Base-by-base conservation (phyloP, 169 alveolate species). In the Blepharisma undulans region DNA sequence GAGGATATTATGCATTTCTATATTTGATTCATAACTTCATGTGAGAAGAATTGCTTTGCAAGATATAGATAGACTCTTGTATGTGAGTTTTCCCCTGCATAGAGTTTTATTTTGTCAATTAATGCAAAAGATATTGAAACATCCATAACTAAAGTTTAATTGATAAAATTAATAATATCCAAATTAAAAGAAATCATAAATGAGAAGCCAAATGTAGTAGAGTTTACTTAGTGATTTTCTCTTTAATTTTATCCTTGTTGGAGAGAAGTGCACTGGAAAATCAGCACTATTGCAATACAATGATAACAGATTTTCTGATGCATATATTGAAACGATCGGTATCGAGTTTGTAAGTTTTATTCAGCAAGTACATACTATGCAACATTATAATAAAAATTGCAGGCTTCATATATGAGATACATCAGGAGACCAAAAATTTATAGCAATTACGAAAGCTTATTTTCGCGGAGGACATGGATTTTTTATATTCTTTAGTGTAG, bases 261-360 rank as follows among this genome's bases (percentile, higher is more conserved):
- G 92, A 61, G 92, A 89, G 36, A 22, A 78, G n/a, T 66, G 84
- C 6, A 79, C 48, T 59, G 92, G 92, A 30, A 89, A 89, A 89
- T 48, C 89, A 32, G 2, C 59, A 5, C 16, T 82, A 32, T 59
- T 92, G 90, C 79, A 84, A 27, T 93, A 94, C 86, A 95, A 95
- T 92, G 99, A 98, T 92, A 98, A 98, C 92, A 96, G 97, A 21
- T 96, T 96, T 94, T 96, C 97, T 80, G 99, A 98, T 77, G 94
- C 97, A 61, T 97, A 96, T 94, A 93, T 97, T 91, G 95, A 98
- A 66, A 98, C 99, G 19, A 98, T 98, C 82, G 99, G 99, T 19
- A 99, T 97, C 18, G 99, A 96, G 82, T 97, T 97, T 82, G 79
- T 72, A 72, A 72, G 79, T 5, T 72, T 72, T 27, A 72, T 27